These are phyloP conservation scores for Entomortierella chlamydospora DNA, from an alignment of 192 early-diverging fungal species.

Conservation along the genomic window DNA sequence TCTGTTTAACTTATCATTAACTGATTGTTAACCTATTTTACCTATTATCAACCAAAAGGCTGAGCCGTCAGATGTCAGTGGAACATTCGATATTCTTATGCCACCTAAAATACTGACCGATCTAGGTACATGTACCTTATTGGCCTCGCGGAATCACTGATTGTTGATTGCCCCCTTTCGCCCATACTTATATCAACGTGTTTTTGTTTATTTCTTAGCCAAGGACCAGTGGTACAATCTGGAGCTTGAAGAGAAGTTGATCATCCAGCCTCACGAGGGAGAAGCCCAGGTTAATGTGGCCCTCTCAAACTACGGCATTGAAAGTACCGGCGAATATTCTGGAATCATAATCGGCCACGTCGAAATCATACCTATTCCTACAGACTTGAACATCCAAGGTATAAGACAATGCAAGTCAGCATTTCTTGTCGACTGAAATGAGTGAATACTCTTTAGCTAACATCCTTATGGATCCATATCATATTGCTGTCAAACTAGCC, in stretches of 20 bases:
- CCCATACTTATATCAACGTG: neutral
- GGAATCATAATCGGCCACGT: slow-evolving; percentile 9
- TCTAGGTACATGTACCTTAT: too few species aligned
- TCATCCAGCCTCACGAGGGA: slow-evolving; percentile 8
- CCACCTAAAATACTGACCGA: neutral
- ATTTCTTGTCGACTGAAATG: too few species aligned
- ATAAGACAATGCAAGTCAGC: neutral
- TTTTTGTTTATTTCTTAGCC: neutral
- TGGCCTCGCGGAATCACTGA: too few species aligned
- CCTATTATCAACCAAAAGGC: too few species aligned
- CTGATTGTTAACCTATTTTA: too few species aligned
- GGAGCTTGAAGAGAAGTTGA: slow-evolving; percentile 11
- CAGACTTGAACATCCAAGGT: neutral
- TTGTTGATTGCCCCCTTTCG: too few species aligned
- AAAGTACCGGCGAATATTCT: neutral
- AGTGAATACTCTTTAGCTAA: too few species aligned
- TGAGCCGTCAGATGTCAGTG: neutral
- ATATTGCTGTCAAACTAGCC: too few species aligned
- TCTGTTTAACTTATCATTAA: too few species aligned
- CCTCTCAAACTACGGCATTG: neutral
- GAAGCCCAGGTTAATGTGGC: neutral
- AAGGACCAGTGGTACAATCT: slow-evolving; percentile 9
- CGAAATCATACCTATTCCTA: neutral
- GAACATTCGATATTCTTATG: slow-evolving; percentile 1
- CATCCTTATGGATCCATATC: too few species aligned